Evolutionary conservation across 2,329 filamentous ascomycete genomes (phyloP).

Genomic region (Alternaria gansuensis): DNA sequence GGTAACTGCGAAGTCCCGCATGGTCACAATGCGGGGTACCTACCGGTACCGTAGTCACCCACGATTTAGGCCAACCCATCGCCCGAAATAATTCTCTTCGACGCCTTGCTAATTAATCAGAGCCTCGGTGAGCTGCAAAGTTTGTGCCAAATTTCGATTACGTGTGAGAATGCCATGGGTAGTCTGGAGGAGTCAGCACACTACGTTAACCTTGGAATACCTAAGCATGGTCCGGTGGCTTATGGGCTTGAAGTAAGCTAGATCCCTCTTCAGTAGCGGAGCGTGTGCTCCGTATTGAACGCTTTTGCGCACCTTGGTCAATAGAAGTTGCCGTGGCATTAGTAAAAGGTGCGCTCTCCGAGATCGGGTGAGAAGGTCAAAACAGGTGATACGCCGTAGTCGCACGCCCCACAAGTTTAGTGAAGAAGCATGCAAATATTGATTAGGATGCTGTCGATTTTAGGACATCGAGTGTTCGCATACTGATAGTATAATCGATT

Average conservation of each 20-base stretch:
- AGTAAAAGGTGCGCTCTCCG: not conserved
- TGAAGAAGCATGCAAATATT: not conserved
- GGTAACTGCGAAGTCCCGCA: slow-evolving; percentile 11
- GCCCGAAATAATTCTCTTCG: not conserved
- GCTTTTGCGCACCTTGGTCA: not conserved
- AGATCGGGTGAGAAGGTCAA: not conserved
- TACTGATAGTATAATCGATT: not conserved
- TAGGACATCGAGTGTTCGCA: not conserved
- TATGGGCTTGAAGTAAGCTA: not conserved
- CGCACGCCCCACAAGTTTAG: not conserved
- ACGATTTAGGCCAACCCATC: slow-evolving; percentile 5
- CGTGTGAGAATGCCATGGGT: not conserved
- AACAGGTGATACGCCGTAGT: not conserved
- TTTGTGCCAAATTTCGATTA: not conserved
- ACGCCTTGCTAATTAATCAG: not conserved
- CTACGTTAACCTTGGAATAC: not conserved
- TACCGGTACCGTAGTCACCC: not conserved
- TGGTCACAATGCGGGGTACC: slow-evolving; percentile 28
- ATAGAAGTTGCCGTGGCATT: not conserved
- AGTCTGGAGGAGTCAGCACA: not conserved
- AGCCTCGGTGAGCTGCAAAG: slow-evolving; percentile 9
- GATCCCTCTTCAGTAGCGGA: not conserved
- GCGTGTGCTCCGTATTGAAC: slow-evolving; percentile 5
- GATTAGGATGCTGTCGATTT: not conserved
- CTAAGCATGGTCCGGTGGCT: not conserved